phyloP scores from a whole-genome alignment of 306 rosid species.

The Trifolium fragiferum region DNA sequence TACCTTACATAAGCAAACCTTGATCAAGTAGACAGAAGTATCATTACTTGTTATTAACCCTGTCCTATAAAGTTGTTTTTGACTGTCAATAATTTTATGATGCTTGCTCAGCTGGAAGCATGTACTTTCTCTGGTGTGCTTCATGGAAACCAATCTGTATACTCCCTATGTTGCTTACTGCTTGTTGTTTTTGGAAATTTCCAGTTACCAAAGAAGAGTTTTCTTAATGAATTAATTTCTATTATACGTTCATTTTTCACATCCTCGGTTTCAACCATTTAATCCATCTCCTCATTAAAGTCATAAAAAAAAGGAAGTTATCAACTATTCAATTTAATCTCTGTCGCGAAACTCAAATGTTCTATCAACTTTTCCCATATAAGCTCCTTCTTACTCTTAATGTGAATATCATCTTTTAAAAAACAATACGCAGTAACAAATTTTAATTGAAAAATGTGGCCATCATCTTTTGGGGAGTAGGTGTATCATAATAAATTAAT shows the following conservation, averaged over 20 bases:
- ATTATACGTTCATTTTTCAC: background rate
- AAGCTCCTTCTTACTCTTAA: background rate
- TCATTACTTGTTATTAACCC: constrained; percentile 12
- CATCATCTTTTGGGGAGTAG: background rate
- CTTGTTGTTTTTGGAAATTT: background rate
- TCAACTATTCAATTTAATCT: background rate
- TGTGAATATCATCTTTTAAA: background rate
- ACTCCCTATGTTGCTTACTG: background rate
- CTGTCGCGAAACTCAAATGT: no score
- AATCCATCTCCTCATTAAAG: background rate
- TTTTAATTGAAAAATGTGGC: background rate
- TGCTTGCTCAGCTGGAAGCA: background rate
- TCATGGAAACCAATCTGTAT: constrained; percentile 12
- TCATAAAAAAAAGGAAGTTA: no score
- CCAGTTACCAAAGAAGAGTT: background rate
- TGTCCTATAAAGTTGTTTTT: constrained; percentile 11
- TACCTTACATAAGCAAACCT: constrained; percentile 5
- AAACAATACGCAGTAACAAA: no score
- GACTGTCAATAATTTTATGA: constrained; percentile 20
- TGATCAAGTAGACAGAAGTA: constrained; percentile 5
- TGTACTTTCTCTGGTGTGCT: constrained; percentile 9
- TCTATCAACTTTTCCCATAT: no score
- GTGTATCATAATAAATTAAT: background rate
- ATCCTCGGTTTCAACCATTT: no score
- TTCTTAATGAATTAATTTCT: no score